A percentile compares a stretch with the other conserved stretches of the same genome.
phyloP scores from a whole-genome alignment of 306 rosid species.

The Alnus rubra region DNA sequence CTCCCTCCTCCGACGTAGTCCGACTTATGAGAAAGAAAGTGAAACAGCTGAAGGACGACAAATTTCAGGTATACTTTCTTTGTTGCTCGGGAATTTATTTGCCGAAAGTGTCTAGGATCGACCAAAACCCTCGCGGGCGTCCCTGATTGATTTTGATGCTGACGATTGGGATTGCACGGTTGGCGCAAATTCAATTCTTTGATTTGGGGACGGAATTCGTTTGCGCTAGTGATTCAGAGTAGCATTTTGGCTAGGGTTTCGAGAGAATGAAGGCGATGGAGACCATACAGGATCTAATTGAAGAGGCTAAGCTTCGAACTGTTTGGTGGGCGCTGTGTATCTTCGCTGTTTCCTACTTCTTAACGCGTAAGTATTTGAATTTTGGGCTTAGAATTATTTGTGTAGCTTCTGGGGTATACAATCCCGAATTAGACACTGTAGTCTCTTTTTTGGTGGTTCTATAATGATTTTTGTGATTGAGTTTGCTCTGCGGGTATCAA shows the following conservation, averaged over 20 bases:
- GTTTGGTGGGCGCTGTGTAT: constrained; percentile 91
- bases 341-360: constrained; percentile 72
- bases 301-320: constrained; percentile 75
- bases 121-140: background rate
- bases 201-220: constrained; percentile 5
- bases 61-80: background rate
- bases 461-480: background rate
- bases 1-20: background rate
- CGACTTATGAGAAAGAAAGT: background rate
- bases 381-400: background rate
- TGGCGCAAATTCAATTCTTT: background rate
- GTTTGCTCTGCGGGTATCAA: background rate
- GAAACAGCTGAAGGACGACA: background rate
- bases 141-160: background rate
- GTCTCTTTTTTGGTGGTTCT: background rate
- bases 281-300: constrained; percentile 74
- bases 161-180: background rate
- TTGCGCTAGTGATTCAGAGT: constrained; percentile 8
- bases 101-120: background rate
- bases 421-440: background rate
- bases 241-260: constrained; percentile 16
- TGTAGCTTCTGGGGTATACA: background rate
- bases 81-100: background rate
- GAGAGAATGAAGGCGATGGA: constrained; percentile 55
- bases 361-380: constrained; percentile 59